Evolutionary conservation across 768 basidiomycete species (phyloP).

Genomic region (Leccinum subtestaceum): DNA sequence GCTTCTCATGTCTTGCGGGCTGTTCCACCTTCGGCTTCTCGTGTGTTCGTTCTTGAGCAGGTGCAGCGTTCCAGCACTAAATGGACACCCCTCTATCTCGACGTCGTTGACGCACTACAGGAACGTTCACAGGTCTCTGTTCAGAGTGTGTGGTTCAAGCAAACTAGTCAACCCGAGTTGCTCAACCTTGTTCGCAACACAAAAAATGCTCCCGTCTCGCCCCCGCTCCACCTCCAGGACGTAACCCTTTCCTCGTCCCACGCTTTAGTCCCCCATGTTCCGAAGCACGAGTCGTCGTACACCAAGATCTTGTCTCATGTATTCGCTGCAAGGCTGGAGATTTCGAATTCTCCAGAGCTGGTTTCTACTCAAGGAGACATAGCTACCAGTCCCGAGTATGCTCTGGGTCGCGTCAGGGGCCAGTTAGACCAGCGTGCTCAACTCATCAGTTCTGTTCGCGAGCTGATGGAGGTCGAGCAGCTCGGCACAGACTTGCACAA

Average conservation of each 20-base stretch:
- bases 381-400: conserved; percentile 92
- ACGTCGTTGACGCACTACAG: conserved; percentile 72
- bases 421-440: conserved; percentile 72
- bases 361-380: conserved; percentile 65
- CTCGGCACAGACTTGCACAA: conserved; percentile 59
- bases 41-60: conserved; percentile 82
- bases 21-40: conserved; percentile 61
- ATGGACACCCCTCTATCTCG: conserved; percentile 86
- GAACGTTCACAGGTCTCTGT: conserved; percentile 52
- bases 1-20: conserved; percentile 50
- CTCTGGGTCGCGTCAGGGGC: conserved; percentile 86
- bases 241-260: conserved; percentile 27
- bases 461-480: conserved; percentile 53
- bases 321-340: conserved; percentile 74
- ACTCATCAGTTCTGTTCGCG: conserved; percentile 62
- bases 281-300: conserved; percentile 89
- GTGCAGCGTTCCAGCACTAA: conserved; percentile 69
- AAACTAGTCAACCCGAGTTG: conserved; percentile 44
- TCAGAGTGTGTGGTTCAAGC: conserved; percentile 58
- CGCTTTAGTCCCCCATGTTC: conserved; percentile 56
- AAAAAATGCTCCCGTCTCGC: conserved; percentile 34
- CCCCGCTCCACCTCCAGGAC: conserved; percentile 50
- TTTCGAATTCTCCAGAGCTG: conserved; percentile 80
- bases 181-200: conserved; percentile 49
- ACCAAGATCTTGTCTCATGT: conserved; percentile 82